Evolutionary conservation across 2,329 filamentous ascomycete genomes (phyloP).

Genomic region (Colletotrichum graminicola): DNA sequence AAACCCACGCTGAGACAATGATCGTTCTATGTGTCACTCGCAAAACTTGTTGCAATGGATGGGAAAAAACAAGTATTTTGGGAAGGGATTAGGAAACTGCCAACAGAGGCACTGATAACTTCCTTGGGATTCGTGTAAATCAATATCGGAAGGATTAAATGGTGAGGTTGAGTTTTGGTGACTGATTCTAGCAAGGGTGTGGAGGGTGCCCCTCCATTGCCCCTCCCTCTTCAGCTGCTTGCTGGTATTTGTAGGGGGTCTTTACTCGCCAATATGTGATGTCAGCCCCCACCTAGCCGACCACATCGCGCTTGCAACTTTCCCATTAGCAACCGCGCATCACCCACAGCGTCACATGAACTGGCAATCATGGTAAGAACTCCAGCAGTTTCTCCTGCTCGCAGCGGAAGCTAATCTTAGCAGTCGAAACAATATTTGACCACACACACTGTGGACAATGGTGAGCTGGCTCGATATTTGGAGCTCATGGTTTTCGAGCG

Average conservation of each 20-base stretch:
- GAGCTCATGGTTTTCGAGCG: constrained; percentile 1
- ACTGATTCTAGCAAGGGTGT: background rate
- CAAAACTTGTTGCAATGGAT: background rate
- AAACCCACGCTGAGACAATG: background rate
- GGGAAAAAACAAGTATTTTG: background rate
- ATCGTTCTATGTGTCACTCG: background rate
- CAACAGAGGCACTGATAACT: background rate
- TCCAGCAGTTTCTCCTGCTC: background rate
- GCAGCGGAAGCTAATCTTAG: constrained; percentile 37
- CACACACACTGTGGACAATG: constrained; percentile 89
- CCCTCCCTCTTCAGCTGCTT: constrained; percentile 24
- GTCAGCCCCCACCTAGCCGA: constrained; percentile 40
- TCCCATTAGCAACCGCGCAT: constrained; percentile 44
- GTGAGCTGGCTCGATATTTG: constrained; percentile 58
- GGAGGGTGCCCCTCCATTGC: constrained; percentile 34
- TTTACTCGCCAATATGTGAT: constrained; percentile 37
- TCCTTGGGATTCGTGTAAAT: background rate
- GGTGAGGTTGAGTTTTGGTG: background rate
- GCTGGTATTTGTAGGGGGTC: constrained; percentile 12
- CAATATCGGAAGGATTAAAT: background rate
- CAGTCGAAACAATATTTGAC: constrained; percentile 99
- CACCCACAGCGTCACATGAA: constrained; percentile 49
- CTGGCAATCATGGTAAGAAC: constrained; percentile 55
- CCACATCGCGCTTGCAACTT: constrained; percentile 31
- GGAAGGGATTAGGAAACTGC: background rate